Conservation (phyloP, 2,329 filamentous ascomycete genomes). For the Diaporthe vaccinii region DNA sequence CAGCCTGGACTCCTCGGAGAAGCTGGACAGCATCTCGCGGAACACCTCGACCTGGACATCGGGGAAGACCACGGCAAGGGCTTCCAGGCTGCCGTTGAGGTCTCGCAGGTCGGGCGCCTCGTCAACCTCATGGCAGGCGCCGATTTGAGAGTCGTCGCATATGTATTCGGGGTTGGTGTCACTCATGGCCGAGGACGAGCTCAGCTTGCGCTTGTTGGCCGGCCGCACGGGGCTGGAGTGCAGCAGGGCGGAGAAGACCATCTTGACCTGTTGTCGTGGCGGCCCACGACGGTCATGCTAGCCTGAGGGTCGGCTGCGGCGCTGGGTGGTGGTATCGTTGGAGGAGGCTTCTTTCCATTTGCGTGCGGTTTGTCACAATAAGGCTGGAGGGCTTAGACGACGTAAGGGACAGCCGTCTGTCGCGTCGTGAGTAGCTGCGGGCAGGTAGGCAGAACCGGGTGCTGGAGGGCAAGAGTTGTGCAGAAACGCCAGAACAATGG, state of each 20-base stretch:
- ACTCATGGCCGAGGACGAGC: constrained; percentile 48
- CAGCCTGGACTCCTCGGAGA: constrained; percentile 82
- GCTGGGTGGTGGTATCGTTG: not conserved
- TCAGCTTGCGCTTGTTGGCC: constrained; percentile 46
- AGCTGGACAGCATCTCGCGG: constrained; percentile 81
- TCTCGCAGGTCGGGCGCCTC: constrained; percentile 75
- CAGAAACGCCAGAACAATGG: constrained; percentile 1
- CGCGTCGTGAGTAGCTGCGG: constrained; percentile 6
- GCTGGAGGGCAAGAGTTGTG: not conserved
- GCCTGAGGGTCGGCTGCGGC: constrained; percentile 1
- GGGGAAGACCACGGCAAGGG: constrained; percentile 80
- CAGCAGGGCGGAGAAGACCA: constrained; percentile 65
- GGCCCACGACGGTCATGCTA: constrained; percentile 29
- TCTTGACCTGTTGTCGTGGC: constrained; percentile 57
- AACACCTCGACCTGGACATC: constrained; percentile 87
- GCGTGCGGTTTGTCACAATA: not conserved
- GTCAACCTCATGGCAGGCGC: constrained; percentile 52
- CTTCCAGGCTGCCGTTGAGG: constrained; percentile 78
- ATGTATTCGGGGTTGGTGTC: constrained; percentile 61
- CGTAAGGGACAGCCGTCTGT: constrained; percentile 13
- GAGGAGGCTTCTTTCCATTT: constrained; percentile 11
- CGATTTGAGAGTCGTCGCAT: constrained; percentile 68
- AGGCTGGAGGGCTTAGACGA: not conserved
- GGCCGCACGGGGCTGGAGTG: constrained; percentile 45
- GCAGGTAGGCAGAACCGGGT: not conserved